phyloP scores from a whole-genome alignment of 1,284 basidiomycete species.

The Ceratobasidium sp. region DNA sequence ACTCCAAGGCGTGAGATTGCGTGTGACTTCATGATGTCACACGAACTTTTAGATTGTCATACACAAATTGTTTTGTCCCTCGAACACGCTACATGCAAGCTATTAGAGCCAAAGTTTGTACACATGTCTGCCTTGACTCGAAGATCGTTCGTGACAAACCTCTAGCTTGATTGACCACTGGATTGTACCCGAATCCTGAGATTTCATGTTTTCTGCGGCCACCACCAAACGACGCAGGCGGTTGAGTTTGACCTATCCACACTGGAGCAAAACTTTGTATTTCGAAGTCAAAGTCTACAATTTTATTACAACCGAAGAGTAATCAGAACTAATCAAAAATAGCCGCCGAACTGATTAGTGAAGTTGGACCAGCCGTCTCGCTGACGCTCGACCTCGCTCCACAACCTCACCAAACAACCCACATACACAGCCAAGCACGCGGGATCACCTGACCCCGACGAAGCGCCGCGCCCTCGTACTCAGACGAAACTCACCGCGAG shows the following conservation, averaged over 20 bases:
- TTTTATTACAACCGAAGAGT: slow-evolving; percentile 21
- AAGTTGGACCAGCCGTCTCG: slow-evolving; percentile 24
- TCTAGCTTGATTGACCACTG: not conserved
- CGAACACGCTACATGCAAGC: not conserved
- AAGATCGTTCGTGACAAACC: not conserved
- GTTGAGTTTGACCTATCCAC: not conserved
- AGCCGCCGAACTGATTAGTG: slow-evolving; percentile 10
- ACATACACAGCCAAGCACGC: too few relatives aligned
- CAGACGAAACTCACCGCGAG: too few relatives aligned
- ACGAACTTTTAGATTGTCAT: not conserved
- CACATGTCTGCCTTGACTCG: not conserved
- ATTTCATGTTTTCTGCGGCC: not conserved
- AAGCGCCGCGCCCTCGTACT: too few relatives aligned
- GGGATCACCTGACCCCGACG: too few relatives aligned
- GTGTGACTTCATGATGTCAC: not conserved
- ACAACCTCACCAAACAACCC: too few relatives aligned
- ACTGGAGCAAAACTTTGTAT: not conserved
- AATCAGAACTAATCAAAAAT: slow-evolving; percentile 30
- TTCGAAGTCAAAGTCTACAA: slow-evolving; percentile 8
- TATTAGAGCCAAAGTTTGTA: not conserved
- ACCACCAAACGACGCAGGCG: not conserved
- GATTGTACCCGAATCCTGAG: not conserved
- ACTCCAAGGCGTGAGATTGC: not conserved
- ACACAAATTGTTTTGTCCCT: not conserved
- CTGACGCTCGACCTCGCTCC: too few relatives aligned